Evolutionary conservation across 441 rosid species (phyloP), one percentile per base, ranked within the genome.

Genomic region (Daphne laureola): DNA sequence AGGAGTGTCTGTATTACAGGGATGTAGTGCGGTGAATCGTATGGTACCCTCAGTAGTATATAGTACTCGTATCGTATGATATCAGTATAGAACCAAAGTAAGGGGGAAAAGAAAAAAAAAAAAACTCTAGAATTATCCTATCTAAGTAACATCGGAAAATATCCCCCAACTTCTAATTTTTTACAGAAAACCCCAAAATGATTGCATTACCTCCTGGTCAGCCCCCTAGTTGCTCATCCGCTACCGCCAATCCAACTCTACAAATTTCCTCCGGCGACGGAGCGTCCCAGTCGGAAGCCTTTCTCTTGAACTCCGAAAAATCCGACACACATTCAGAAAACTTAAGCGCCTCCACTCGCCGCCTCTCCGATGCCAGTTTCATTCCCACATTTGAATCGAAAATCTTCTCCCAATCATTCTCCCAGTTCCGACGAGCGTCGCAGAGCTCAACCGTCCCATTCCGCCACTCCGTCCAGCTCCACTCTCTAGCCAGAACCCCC

Each of bases 381-480:
- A 70, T 55, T 0, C 97, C 95, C 0, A 72, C 84, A 6, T 52
- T 66, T 1, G 49, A 17, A 11, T 93, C 95, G 5, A 87, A 93
- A 40, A 80, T 57, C 46, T 66, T 61, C 80, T 83, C 93, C 97
- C 97, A 93, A 5, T 80, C 87, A 0, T 56, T 26, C 53, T 78
- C 91, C 97, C 95, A 90, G 0, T 69, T 75, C 0, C 75, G 86
- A 9, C 46, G 81, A n/a, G 95, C 97, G 53, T 93, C 78, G 14
- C 97, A 93, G 4, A 93, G 65, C 60, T 75, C 71, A 17, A 93
- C 46, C 2, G 82, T 63, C 35, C 75, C 80, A 8, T 75, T 82
- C n/a, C 57, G 66, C 96, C 96, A 87, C 13, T 83, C 58, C 11
- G 95, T 89, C 97, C 98, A 90, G 57, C 97, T 87, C 98, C 96